Base-by-base conservation (phyloP, 768 basidiomycete genomes). In the Chalciporus sphaerocephalus region DNA sequence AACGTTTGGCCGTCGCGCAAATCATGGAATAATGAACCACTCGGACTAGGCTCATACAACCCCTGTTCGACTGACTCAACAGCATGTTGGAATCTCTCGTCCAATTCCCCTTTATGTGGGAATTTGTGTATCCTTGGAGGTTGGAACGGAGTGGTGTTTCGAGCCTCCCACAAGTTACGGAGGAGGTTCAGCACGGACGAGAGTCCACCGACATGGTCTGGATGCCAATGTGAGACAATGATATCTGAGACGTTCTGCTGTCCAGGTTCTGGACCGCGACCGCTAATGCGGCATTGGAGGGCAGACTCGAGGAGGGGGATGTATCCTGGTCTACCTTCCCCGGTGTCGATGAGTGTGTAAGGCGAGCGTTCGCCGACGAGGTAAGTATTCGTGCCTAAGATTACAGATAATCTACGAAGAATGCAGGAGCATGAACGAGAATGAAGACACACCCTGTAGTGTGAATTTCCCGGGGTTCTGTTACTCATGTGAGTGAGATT, bases 381-480 rank as follows among this genome's bases (percentile, higher is more conserved):
- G 59, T 95, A 96, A 2, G 92, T 93, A 59, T 95, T 93, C 3
- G 92, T 95, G 16, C 92, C 89, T 89, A 43, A 6, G 13, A n/a
- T 4, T 16, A 5, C 1, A 15, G n/a, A 13, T 32, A n/a, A 9
- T 47, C 10, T 36, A 42, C 25, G 8, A 9, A 11, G 8, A 9
- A 11, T 4, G 30, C 4, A 27, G 4, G 45, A n/a, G 35, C 13
- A 32, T 8, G 23, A 15, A 36, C n/a, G 15, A 38, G 24, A 33
- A 37, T 3, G 16, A 17, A 12, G 30, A 16, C 44, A 42, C 32
- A 84, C 89, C 92, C 72, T 93, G 90, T 0, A 95, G 71, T 0
- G 91, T 92, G 61, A 89, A 92, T 55, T 87, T 83, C 3, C 91
- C 86, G 7, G 92, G 90, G 57, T 95, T 94, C 87, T 92, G 54